phyloP scores from a whole-genome alignment of 2,329 filamentous ascomycete genomes.

The Exserohilum turcica region DNA sequence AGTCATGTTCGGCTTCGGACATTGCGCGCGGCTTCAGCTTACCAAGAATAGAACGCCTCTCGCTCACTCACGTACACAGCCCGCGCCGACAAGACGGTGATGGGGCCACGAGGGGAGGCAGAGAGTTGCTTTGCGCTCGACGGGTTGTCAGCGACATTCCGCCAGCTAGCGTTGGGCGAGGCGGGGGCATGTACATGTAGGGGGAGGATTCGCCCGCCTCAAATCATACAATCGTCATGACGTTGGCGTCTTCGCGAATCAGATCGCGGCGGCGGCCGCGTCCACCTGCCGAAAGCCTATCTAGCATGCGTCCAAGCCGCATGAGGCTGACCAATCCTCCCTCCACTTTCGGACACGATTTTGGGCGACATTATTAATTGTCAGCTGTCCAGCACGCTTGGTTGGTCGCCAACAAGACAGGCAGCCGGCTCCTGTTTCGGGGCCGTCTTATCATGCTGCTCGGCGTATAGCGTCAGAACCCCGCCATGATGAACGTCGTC shows the following conservation, averaged over 20 bases:
- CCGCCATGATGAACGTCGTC: no score
- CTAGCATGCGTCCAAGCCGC: no score
- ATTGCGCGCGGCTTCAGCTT: constrained; percentile 21
- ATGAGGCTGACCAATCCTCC: no score
- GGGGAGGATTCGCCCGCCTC: constrained; percentile 13
- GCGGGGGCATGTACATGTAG: no score
- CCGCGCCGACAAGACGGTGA: neutral
- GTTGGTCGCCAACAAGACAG: no score
- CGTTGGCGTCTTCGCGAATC: constrained; percentile 17
- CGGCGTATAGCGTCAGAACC: no score
- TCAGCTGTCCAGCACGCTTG: no score
- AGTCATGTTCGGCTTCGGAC: constrained; percentile 17
- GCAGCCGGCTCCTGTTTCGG: no score
- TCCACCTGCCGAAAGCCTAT: no score
- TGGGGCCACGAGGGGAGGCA: neutral
- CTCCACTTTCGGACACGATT: no score
- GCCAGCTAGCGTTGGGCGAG: constrained; percentile 17
- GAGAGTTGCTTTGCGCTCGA: neutral
- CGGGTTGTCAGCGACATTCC: constrained; percentile 22
- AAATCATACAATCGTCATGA: constrained; percentile 15
- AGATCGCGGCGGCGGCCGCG: neutral
- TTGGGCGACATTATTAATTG: no score
- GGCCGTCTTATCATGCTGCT: no score
- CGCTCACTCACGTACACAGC: neutral
- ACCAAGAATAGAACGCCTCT: constrained; percentile 25